Evolutionary conservation across 805 yeast species (phyloP).

Genomic region (Myxozyma neotropica): DNA sequence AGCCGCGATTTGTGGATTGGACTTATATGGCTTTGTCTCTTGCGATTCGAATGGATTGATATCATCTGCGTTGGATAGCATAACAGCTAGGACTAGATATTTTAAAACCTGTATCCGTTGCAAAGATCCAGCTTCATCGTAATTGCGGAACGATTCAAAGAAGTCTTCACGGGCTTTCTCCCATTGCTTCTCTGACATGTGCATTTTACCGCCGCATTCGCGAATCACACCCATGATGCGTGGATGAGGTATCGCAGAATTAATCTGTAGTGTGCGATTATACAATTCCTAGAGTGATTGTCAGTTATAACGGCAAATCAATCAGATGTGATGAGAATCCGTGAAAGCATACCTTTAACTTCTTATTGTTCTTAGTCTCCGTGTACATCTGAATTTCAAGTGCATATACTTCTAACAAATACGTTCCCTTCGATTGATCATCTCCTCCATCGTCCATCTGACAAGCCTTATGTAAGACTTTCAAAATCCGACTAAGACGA

Average conservation of each 20-base stretch:
- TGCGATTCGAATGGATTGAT: conserved; percentile 74
- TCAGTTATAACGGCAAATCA: background rate
- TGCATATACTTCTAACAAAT: conserved; percentile 64
- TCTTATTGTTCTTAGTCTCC: conserved; percentile 44
- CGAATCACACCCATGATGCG: conserved; percentile 69
- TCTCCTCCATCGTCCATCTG: conserved; percentile 34
- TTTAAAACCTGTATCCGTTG: conserved; percentile 60
- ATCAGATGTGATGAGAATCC: background rate
- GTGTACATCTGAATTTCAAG: conserved; percentile 61
- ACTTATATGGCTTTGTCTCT: conserved; percentile 60
- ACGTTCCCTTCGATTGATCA: conserved; percentile 37
- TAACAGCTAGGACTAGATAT: conserved; percentile 61
- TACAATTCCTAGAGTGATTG: conserved; percentile 48
- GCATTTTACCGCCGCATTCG: conserved; percentile 74
- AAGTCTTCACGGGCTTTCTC: conserved; percentile 58
- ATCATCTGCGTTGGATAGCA: conserved; percentile 57
- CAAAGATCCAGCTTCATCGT: conserved; percentile 67
- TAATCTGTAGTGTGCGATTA: conserved; percentile 50
- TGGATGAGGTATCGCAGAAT: conserved; percentile 75
- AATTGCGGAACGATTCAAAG: conserved; percentile 59
- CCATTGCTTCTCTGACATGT: conserved; percentile 62
- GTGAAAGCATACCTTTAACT: conserved; percentile 41
- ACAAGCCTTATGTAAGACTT: conserved; percentile 32
- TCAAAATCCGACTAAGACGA: conserved; percentile 26
- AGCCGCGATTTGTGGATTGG: conserved; percentile 40